phyloP scores from a whole-genome alignment of 2,329 filamentous ascomycete species.

The Exophiala oligosperma region DNA sequence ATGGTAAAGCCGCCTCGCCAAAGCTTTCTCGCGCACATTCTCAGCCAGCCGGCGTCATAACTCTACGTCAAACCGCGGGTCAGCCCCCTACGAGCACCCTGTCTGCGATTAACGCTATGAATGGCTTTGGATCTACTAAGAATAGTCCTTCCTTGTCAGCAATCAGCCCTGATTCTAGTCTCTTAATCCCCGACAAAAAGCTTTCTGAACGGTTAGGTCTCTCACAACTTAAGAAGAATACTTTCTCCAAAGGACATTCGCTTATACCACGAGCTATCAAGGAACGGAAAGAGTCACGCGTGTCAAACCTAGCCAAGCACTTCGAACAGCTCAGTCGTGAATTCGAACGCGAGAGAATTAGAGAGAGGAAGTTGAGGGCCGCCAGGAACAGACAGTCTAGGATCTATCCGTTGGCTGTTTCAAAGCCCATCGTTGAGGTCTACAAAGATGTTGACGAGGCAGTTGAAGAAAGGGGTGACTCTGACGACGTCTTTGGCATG shows the following conservation, averaged over 20 bases:
- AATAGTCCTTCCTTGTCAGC: conserved; percentile 11
- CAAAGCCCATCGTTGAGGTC: conserved; percentile 94
- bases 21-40: conserved; percentile 53
- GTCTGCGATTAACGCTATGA: conserved; percentile 26
- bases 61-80: conserved; percentile 35
- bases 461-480: conserved; percentile 73
- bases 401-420: conserved; percentile 84
- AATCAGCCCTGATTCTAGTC: conserved; percentile 31
- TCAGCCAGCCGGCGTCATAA: conserved; percentile 43
- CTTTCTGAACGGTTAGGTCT: conserved; percentile 72
- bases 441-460: conserved; percentile 93
- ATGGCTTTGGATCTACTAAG: conserved; percentile 24
- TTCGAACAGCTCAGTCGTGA: conserved; percentile 96
- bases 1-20: conserved; percentile 43
- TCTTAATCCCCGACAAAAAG: conserved; percentile 65
- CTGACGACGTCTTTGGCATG: conserved; percentile 55
- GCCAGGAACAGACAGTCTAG: conserved; percentile 74
- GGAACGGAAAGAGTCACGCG: conserved; percentile 71
- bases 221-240: conserved; percentile 60
- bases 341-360: conserved; percentile 90
- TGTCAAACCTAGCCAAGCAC: conserved; percentile 89
- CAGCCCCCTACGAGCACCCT: conserved; percentile 22
- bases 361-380: conserved; percentile 78
- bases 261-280: conserved; percentile 82
- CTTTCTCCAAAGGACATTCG: conserved; percentile 57